These are phyloP conservation scores for Ocimum tenuiflorum DNA, from an alignment of 257 asterid genomes.

Conservation along the genomic window DNA sequence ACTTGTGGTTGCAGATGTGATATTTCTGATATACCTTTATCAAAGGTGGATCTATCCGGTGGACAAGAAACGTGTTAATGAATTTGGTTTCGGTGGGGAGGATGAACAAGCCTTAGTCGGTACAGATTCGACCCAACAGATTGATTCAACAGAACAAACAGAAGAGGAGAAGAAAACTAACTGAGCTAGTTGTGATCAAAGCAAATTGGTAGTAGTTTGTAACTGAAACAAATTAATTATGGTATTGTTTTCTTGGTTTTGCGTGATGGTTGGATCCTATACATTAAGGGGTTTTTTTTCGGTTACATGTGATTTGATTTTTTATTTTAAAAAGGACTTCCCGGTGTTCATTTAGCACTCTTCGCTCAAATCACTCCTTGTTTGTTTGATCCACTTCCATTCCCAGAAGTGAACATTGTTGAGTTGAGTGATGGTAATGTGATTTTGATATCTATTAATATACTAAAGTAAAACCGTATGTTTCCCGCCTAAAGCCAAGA, in stretches of 20 bases:
- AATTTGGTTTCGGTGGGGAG: constrained; percentile 88
- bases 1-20: constrained; percentile 62
- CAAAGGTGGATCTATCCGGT: constrained; percentile 93
- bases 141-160: constrained; percentile 28
- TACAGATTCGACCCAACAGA: constrained; percentile 27
- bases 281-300: background rate
- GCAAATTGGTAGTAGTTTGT: constrained; percentile 3
- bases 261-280: background rate
- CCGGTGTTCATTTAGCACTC: too few relatives aligned
- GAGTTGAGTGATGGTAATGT: too few relatives aligned
- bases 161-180: constrained; percentile 87
- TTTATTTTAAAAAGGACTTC: too few relatives aligned
- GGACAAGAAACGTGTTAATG: constrained; percentile 84
- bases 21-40: constrained; percentile 73
- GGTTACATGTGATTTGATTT: too few relatives aligned
- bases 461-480: too few relatives aligned
- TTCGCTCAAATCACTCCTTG: too few relatives aligned
- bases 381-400: too few relatives aligned
- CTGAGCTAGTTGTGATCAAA: constrained; percentile 25
- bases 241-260: constrained; percentile 10
- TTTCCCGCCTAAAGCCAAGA: too few relatives aligned
- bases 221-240: constrained; percentile 10
- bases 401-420: too few relatives aligned
- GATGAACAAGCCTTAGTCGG: constrained; percentile 44
- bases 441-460: too few relatives aligned